phyloP scores from a whole-genome alignment of 169 alveolate species.

The Miamiensis avidus region DNA sequence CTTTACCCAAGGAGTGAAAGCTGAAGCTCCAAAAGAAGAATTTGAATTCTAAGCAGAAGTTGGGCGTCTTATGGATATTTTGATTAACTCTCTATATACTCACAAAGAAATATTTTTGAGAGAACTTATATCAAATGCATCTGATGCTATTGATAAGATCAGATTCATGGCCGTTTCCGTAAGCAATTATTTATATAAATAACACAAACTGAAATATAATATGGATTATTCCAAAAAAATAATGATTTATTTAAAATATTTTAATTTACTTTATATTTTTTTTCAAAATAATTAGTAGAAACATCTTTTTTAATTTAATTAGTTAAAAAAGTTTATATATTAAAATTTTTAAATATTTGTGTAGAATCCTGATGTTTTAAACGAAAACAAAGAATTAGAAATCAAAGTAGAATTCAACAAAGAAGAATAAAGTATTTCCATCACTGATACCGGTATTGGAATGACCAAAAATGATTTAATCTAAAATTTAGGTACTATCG shows the following conservation, averaged over 20 bases:
- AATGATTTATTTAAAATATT: no score
- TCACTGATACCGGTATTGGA: constrained; percentile 99
- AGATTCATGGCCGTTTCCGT: constrained; percentile 81
- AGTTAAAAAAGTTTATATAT: no score
- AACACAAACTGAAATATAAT: no score
- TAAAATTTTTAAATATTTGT: no score
- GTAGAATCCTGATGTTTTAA: constrained; percentile 66
- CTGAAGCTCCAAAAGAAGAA: constrained; percentile 56
- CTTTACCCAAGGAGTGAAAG: background rate
- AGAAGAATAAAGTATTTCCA: constrained; percentile 93
- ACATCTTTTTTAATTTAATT: no score
- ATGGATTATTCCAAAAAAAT: no score
- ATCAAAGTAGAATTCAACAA: constrained; percentile 94
- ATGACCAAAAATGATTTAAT: constrained; percentile 99
- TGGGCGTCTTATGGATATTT: constrained; percentile 98
- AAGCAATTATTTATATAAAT: no score
- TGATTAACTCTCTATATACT: constrained; percentile 98
- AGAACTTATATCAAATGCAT: constrained; percentile 98
- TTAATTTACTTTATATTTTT: no score
- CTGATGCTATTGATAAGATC: constrained; percentile 99
- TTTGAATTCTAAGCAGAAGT: constrained; percentile 98
- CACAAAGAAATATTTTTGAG: constrained; percentile 98
- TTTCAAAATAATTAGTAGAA: no score
- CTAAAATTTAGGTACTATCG: constrained; percentile 99
- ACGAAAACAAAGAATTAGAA: constrained; percentile 85